A percentile compares a stretch with the other conserved stretches of the same genome.
Conservation (phyloP, 768 basidiomycete genomes). For the Psilocybe cyanescens region DNA sequence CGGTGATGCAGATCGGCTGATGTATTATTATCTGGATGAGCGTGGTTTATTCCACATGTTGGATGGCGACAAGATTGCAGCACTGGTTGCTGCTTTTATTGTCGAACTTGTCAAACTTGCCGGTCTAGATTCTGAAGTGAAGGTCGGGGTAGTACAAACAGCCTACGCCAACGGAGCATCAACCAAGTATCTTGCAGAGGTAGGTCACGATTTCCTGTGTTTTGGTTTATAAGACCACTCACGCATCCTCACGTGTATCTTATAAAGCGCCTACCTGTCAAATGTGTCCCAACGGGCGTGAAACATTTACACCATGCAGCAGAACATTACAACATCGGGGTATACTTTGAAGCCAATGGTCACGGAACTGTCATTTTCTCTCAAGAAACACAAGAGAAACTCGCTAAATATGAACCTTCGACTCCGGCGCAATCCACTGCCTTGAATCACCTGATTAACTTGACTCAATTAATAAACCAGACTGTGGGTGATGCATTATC, state of each 20-base stretch:
- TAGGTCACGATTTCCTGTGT: slow-evolving; percentile 36
- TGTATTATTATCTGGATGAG: slow-evolving; percentile 92
- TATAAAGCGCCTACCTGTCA: slow-evolving; percentile 84
- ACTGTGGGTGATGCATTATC: slow-evolving; percentile 97
- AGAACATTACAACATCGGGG: slow-evolving; percentile 91
- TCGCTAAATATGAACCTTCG: slow-evolving; percentile 69
- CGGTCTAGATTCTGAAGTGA: slow-evolving; percentile 75
- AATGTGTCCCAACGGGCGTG: slow-evolving; percentile 95
- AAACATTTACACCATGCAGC: slow-evolving; percentile 99
- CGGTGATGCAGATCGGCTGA: slow-evolving; percentile 96
- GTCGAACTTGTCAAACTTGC: slow-evolving; percentile 87
- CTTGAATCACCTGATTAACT: slow-evolving; percentile 72
- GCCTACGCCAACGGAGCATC: slow-evolving; percentile 99
- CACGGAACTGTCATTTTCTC: slow-evolving; percentile 98
- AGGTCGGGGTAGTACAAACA: slow-evolving; percentile 96
- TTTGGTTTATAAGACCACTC: neutral
- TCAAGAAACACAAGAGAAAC: slow-evolving; percentile 60
- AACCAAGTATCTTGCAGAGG: slow-evolving; percentile 87
- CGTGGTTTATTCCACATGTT: slow-evolving; percentile 84
- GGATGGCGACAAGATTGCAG: slow-evolving; percentile 98
- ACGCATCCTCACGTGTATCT: slow-evolving; percentile 10
- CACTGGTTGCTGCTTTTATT: slow-evolving; percentile 91
- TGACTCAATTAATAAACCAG: slow-evolving; percentile 92
- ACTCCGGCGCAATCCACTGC: slow-evolving; percentile 85
- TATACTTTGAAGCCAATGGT: slow-evolving; percentile 99